Evolutionary conservation across 1,284 basidiomycete genomes (phyloP).

Genomic region (Ganoderma lingzhi): DNA sequence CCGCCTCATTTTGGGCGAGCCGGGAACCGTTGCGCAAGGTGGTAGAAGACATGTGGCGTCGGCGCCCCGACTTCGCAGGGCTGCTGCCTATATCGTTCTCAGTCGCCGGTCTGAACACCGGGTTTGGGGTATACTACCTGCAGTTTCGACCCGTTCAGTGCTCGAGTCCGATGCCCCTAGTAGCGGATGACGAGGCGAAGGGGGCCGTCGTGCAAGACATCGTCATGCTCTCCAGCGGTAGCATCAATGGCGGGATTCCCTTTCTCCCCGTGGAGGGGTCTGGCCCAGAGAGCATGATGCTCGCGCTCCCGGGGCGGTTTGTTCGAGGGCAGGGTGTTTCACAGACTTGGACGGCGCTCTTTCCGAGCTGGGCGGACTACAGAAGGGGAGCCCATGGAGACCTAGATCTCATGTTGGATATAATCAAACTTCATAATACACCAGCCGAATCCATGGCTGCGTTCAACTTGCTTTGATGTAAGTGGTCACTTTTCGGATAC

Average conservation of each 20-base stretch:
- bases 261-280: not conserved
- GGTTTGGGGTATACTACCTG: not conserved
- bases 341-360: conserved; percentile 3
- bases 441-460: not conserved
- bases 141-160: not conserved
- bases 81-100: conserved; percentile 6
- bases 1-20: too few species aligned
- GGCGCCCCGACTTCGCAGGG: not conserved
- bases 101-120: not conserved
- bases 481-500: not conserved
- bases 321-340: not conserved
- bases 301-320: not conserved
- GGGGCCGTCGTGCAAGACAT: not conserved
- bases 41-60: not conserved
- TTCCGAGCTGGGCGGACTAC: not conserved
- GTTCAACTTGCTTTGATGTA: not conserved
- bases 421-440: not conserved
- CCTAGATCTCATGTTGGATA: not conserved
- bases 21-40: not conserved
- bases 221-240: not conserved
- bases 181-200: not conserved
- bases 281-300: not conserved
- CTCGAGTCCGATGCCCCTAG: not conserved
- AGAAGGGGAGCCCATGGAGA: not conserved
- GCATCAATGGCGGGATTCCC: not conserved